Percentiles rank a stretch among this genome's conserved stretches.
These are phyloP conservation scores for Prunella vulgaris DNA, from an alignment of 257 asterid species.

Conservation along the genomic window DNA sequence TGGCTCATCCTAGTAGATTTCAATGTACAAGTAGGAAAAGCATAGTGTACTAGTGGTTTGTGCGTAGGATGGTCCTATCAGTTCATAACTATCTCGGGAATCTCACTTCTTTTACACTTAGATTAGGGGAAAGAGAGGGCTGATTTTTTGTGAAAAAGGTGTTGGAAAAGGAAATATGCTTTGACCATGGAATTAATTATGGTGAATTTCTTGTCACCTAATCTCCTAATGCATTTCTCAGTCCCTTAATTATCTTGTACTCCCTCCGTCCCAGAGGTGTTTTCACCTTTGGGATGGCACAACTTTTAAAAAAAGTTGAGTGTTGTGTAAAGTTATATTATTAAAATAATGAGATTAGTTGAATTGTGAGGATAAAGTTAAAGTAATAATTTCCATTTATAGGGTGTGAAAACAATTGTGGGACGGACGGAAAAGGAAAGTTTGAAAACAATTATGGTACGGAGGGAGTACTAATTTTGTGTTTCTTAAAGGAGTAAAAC, in stretches of 20 bases:
- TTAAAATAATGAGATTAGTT: no score
- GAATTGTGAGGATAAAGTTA: no score
- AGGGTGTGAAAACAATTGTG: no score
- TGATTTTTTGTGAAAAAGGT: not conserved
- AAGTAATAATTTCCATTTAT: no score
- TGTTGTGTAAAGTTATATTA: no score
- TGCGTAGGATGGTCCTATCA: slow-evolving; percentile 25
- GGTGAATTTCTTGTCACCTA: not conserved
- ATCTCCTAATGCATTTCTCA: not conserved
- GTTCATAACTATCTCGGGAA: not conserved
- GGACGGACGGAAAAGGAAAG: no score
- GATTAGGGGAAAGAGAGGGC: not conserved
- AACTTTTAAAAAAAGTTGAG: no score
- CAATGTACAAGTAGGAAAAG: slow-evolving; percentile 4
- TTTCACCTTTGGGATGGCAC: no score
- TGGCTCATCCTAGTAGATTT: slow-evolving; percentile 17
- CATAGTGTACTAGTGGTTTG: slow-evolving; percentile 21
- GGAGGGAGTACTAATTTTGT: not conserved
- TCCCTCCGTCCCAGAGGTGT: no score
- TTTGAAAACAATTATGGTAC: no score
- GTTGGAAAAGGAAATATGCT: not conserved
- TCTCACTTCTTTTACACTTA: not conserved
- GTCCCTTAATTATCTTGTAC: not conserved
- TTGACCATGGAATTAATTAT: not conserved
- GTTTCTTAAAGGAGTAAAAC: not conserved